These are phyloP conservation scores for Scheffersomyces cryptocercus DNA, from an alignment of 1,139 yeast genomes.

Conservation along the genomic window DNA sequence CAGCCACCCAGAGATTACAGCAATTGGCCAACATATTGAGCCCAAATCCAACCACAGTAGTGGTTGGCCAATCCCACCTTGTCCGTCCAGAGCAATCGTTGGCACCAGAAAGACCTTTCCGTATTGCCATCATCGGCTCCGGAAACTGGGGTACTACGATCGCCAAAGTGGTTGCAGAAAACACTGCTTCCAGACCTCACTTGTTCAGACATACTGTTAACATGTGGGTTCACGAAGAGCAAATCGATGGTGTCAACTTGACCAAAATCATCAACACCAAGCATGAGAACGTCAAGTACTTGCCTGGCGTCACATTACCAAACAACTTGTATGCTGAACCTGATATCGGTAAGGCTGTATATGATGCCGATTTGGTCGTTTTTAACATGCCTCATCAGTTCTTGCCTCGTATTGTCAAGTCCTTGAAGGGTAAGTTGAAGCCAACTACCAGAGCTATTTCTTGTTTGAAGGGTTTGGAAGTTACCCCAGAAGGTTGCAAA, in stretches of 20 bases:
- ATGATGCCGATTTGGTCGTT: constrained; percentile 46
- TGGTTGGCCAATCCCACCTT: constrained; percentile 13
- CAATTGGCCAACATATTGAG: constrained; percentile 39
- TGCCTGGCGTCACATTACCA: constrained; percentile 48
- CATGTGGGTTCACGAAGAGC: constrained; percentile 52
- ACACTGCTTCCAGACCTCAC: constrained; percentile 40
- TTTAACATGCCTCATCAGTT: constrained; percentile 54
- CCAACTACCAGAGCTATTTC: constrained; percentile 46
- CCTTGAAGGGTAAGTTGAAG: constrained; percentile 40
- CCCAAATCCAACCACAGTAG: constrained; percentile 21
- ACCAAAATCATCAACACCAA: constrained; percentile 45
- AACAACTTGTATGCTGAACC: constrained; percentile 44
- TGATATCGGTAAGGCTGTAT: constrained; percentile 36
- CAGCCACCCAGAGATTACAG: constrained; percentile 38
- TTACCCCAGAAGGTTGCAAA: constrained; percentile 45
- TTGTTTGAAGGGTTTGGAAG: constrained; percentile 52
- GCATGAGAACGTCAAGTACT: constrained; percentile 48
- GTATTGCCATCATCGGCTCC: constrained; percentile 46
- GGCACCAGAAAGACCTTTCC: constrained; percentile 36
- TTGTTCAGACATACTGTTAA: constrained; percentile 40
- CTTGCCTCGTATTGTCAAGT: constrained; percentile 38
- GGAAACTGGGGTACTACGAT: constrained; percentile 55
- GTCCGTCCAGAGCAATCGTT: constrained; percentile 6
- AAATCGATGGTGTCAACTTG: constrained; percentile 43
- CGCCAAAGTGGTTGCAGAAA: constrained; percentile 49